Evolutionary conservation across 768 basidiomycete species (phyloP).

Genomic region (Boletus patriciae): DNA sequence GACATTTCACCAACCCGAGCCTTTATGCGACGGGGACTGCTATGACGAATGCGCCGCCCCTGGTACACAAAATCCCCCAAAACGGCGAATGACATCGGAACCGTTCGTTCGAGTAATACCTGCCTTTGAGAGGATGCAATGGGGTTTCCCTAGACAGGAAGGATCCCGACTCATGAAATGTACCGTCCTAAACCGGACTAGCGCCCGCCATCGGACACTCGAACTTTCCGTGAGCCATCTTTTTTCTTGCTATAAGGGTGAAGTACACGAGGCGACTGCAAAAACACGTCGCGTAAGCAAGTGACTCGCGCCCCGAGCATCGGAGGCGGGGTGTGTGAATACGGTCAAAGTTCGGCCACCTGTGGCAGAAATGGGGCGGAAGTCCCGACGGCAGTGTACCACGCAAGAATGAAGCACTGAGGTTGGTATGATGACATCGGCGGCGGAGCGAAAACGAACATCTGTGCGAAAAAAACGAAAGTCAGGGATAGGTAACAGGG

Average conservation of each 20-base stretch:
- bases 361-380: not conserved
- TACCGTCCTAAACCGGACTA: conserved; percentile 2
- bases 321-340: no score
- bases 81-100: not conserved
- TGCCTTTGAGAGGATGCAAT: conserved; percentile 18
- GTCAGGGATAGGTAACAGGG: no score
- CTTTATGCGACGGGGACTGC: conserved; percentile 17
- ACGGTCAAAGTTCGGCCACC: not conserved
- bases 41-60: not conserved
- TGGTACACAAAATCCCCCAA: not conserved
- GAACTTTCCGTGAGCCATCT: not conserved
- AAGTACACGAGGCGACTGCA: conserved; percentile 1
- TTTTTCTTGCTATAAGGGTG: not conserved
- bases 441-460: not conserved
- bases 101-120: conserved; percentile 9
- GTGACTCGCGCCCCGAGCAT: not conserved
- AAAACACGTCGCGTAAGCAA: not conserved
- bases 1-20: not conserved
- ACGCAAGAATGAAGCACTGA: not conserved
- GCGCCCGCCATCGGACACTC: conserved; percentile 5
- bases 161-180: not conserved
- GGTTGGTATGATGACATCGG: not conserved
- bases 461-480: not conserved
- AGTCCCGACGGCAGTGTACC: not conserved
- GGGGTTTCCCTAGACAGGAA: not conserved